These are phyloP conservation scores for Dendrocalamus sinicus DNA, from an alignment of 176 grass and related monocot genomes.

Conservation along the genomic window DNA sequence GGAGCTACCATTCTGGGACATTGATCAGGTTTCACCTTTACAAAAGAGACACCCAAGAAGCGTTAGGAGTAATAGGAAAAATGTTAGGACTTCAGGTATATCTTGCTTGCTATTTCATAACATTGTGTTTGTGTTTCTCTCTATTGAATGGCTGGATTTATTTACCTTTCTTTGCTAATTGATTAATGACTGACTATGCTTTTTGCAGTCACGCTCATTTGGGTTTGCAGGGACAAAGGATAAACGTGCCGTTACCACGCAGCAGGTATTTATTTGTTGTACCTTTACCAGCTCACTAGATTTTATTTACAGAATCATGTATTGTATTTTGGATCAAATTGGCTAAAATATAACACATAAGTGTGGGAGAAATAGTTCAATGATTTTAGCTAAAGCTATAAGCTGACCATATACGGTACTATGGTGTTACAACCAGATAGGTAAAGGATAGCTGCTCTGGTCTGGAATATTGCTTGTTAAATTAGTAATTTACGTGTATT, in stretches of 20 bases:
- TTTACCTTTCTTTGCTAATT: slow-evolving; percentile 30
- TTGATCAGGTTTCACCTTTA: slow-evolving; percentile 86
- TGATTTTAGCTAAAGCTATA: slow-evolving; percentile 14
- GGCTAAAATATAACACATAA: neutral
- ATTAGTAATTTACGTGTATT: neutral
- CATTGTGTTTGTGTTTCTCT: neutral
- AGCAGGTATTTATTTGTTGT: slow-evolving; percentile 62
- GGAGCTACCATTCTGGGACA: slow-evolving; percentile 24
- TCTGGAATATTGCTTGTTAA: neutral
- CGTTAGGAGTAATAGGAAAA: slow-evolving; percentile 88
- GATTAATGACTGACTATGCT: slow-evolving; percentile 37
- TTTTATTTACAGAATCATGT: neutral
- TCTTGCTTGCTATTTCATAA: slow-evolving; percentile 4
- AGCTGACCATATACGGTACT: neutral
- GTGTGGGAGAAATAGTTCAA: neutral
- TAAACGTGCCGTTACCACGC: slow-evolving; percentile 84
- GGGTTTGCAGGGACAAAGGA: slow-evolving; percentile 99
- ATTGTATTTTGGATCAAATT: slow-evolving; percentile 17
- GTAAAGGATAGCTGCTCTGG: slow-evolving; percentile 3
- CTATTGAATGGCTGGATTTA: slow-evolving; percentile 29
- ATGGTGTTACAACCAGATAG: slow-evolving; percentile 12
- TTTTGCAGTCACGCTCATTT: slow-evolving; percentile 79
- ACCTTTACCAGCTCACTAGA: neutral
- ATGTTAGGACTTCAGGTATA: slow-evolving; percentile 92
- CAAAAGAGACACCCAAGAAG: slow-evolving; percentile 97